Evolutionary conservation across 306 rosid species (phyloP), one percentile per base, ranked within the genome.

Genomic region (Amphicarpaea edgeworthii): DNA sequence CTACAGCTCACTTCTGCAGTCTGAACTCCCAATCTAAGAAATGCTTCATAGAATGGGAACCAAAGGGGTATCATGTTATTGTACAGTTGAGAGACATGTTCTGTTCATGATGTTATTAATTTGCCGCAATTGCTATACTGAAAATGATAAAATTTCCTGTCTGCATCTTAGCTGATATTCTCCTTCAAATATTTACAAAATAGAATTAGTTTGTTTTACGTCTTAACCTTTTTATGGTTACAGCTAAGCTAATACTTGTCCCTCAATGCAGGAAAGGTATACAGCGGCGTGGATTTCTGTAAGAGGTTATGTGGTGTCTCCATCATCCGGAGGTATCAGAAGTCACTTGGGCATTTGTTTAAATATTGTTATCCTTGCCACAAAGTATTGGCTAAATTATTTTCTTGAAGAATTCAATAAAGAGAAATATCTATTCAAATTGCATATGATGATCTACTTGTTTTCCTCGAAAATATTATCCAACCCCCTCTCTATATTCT

Each of bases 301-400:
- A 96, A 96, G 96, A 90, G 98, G 86, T 79, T 96, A 72, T 96
- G 99, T 40, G 99, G 99, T 45, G 97, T 93, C 32, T 96, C 99
- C 61, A 83, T 96, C 70, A 87, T 96, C 81, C 83, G 98, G 84
- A 96, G 99, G 99, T 96, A 88, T 70, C 40, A 61, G 49, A 46
- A 72, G 23, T 69, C 72, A 74, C 60, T 46, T n/a, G 32, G 5
- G 67, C 38, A 40, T 24, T 57, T 46, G 37, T 41, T 41, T 59
- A 68, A 65, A 72, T 17, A 34, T 55, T 73, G 75, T 63, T 64
- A 68, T 62, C 65, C 43, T 79, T 83, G 62, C 38, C 51, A 78
- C 41, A 47, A 15, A 30, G 46, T 68, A 53, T 40, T 42, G 21
- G 54, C 57, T 41, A 40, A 38, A 49, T 17, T 19, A 26, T 59